These are phyloP conservation scores for Capronia coronata DNA, from an alignment of 2,329 filamentous ascomycete genomes.

Conservation along the genomic window DNA sequence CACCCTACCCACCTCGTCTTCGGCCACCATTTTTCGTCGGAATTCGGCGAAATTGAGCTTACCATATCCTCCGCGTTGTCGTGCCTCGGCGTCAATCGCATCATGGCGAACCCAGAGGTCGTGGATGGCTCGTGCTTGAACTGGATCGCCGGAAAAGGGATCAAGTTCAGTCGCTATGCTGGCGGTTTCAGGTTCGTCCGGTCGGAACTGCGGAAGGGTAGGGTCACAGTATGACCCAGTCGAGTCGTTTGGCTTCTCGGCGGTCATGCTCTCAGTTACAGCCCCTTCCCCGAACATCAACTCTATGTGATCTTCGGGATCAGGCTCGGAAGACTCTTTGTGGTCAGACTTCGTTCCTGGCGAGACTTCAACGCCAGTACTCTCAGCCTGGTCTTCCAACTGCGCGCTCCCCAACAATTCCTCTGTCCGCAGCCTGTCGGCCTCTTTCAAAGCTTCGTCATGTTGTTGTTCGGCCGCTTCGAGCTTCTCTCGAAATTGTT, in stretches of 20 bases:
- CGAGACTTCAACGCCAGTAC: conserved; percentile 30
- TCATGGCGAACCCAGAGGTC: conserved; percentile 49
- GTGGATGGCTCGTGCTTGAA: conserved; percentile 4
- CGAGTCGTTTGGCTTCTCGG: not conserved
- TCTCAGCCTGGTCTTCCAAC: conserved; percentile 40
- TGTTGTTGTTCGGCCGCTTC: conserved; percentile 8
- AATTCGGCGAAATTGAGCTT: conserved; percentile 75
- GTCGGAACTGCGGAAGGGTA: conserved; percentile 44
- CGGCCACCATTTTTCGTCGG: conserved; percentile 63
- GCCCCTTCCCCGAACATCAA: conserved; percentile 8
- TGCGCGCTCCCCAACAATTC: conserved; percentile 36
- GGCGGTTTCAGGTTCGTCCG: conserved; percentile 32
- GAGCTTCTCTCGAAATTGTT: conserved; percentile 30
- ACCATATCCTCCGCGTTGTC: conserved; percentile 67
- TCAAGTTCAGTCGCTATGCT: conserved; percentile 31
- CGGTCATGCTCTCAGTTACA: not conserved
- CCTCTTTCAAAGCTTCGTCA: conserved; percentile 11
- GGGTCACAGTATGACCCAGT: conserved; percentile 32
- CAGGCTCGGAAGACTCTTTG: conserved; percentile 23
- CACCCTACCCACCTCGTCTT: conserved; percentile 30
- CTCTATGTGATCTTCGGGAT: conserved; percentile 27
- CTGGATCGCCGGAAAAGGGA: conserved; percentile 12
- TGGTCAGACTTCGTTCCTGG: conserved; percentile 11
- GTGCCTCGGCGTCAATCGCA: conserved; percentile 61
- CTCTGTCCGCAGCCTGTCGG: conserved; percentile 18